Evolutionary conservation across 208 protist species (phyloP), one percentile per base, ranked within the genome.

Genomic region (Endotrypanum monterogeii): DNA sequence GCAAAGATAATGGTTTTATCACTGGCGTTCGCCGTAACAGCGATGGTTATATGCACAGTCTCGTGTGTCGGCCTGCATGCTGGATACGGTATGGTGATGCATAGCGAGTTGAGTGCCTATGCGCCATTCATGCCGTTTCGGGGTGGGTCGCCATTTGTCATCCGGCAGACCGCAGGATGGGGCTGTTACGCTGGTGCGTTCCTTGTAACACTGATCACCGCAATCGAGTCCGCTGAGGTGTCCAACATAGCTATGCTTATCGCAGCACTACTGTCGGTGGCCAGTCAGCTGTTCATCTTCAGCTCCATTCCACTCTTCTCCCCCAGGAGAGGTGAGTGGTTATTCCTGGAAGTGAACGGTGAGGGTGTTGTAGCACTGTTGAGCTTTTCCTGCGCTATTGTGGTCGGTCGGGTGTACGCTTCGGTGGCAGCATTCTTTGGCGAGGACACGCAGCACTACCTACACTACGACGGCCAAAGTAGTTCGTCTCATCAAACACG

Each of bases 91-190:
- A 52, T 76, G n/a, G 20, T 94, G 2, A 39, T 87, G 9, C 77
- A 94, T 55, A 67, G 80, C 23, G 12, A 74, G 30, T 80, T 72
- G 41, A 76, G 82, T 60, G 57, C 30, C 18, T 96, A 88, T 73
- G 68, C 74, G 32, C 73, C 82, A 30, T 93, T 94, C 61, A 94
- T 94, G 88, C 91, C 89, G 20, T 96, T 96, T 83, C 74, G 80
- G 55, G 91, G 91, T 35, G 91, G 89, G 3, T 62, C 82, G 50
- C 74, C 79, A 14, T 96, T 91, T 69, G 79, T 93, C 50, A 65
- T 79, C 6, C 76, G 85, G 44, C 91, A 96, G 73, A 82, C 88
- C 39, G 71, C 74, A 0, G 91, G 88, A 39, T 94, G 91, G 89
- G 63, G 69, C 50, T 87, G 83, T 78, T 96, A 87, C 67, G 30